Conservation (phyloP, 2,329 filamentous ascomycete species). For the Scedosporium dehoogii region DNA sequence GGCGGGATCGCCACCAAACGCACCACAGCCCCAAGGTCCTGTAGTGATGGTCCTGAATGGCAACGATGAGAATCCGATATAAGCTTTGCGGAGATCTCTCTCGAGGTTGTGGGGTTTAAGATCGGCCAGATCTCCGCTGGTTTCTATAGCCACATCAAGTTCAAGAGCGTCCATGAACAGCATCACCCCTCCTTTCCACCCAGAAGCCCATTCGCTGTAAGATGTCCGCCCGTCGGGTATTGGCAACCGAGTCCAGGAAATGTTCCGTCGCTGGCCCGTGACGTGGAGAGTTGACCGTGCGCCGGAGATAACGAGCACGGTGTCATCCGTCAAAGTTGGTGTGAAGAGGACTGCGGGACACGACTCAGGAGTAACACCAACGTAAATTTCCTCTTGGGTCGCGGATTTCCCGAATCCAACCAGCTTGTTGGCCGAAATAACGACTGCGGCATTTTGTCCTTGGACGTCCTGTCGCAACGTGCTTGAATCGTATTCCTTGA, state of each 20-base stretch:
- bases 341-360: slow-evolving; percentile 24
- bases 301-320: slow-evolving; percentile 17
- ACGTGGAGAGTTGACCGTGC: slow-evolving; percentile 20
- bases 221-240: background rate
- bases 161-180: slow-evolving; percentile 27
- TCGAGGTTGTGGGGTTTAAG: slow-evolving; percentile 15
- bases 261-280: slow-evolving; percentile 18
- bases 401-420: slow-evolving; percentile 25
- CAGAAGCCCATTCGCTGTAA: background rate
- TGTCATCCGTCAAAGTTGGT: slow-evolving; percentile 16
- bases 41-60: slow-evolving; percentile 14
- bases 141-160: slow-evolving; percentile 15
- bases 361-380: slow-evolving; percentile 22
- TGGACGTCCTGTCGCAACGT: slow-evolving; percentile 11
- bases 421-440: slow-evolving; percentile 23
- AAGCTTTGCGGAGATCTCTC: slow-evolving; percentile 21
- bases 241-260: slow-evolving; percentile 14
- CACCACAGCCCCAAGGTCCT: slow-evolving; percentile 25
- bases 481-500: background rate
- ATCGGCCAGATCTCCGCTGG: slow-evolving; percentile 15
- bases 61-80: slow-evolving; percentile 17
- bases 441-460: slow-evolving; percentile 16
- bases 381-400: slow-evolving; percentile 25
- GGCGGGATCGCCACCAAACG: slow-evolving; percentile 22
- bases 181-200: slow-evolving; percentile 17